A percentile compares a stretch with the other conserved stretches of the same genome.
Conservation (phyloP, 768 basidiomycete species). For the Tylopilus cervinicoccineus region DNA sequence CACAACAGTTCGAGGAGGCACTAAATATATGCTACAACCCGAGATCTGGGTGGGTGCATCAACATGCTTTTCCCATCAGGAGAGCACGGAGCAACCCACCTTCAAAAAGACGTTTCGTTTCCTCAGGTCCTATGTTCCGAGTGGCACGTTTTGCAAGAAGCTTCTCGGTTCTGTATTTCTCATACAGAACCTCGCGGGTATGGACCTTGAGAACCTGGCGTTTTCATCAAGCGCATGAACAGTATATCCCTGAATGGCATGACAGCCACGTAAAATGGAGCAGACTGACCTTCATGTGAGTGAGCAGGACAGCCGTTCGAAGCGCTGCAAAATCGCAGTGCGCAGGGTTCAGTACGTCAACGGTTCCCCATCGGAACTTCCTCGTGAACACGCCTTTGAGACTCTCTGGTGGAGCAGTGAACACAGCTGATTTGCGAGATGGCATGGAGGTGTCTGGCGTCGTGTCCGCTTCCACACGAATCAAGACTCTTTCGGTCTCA, state of each 20-base stretch:
- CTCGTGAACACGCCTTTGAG: slow-evolving; percentile 73
- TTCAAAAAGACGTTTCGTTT: slow-evolving; percentile 68
- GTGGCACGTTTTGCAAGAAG: slow-evolving; percentile 84
- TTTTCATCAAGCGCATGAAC: slow-evolving; percentile 5
- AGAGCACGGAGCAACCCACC: slow-evolving; percentile 40
- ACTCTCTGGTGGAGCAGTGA: slow-evolving; percentile 59
- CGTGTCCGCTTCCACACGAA: slow-evolving; percentile 31
- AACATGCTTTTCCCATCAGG: slow-evolving; percentile 23
- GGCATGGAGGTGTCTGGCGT: slow-evolving; percentile 35
- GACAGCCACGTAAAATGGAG: slow-evolving; percentile 18
- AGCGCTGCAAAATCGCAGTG: slow-evolving; percentile 89
- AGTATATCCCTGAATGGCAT: slow-evolving; percentile 8
- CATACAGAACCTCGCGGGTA: slow-evolving; percentile 89
- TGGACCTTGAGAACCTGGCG: slow-evolving; percentile 71
- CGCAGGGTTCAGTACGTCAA: slow-evolving; percentile 80
- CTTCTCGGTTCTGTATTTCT: slow-evolving; percentile 90
- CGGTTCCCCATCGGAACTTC: slow-evolving; percentile 83
- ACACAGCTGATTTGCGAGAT: slow-evolving; percentile 30
- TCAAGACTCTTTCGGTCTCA: slow-evolving; percentile 16
- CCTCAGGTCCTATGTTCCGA: slow-evolving; percentile 68
- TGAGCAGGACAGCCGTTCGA: slow-evolving; percentile 78
- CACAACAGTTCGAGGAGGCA: slow-evolving; percentile 11
- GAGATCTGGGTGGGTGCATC: slow-evolving; percentile 36
- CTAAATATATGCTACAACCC: slow-evolving; percentile 38
- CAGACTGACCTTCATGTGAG: slow-evolving; percentile 72